These are phyloP conservation scores for Thalassiosira mediterranea DNA, from an alignment of 352 stramenopile genomes.

Conservation along the genomic window DNA sequence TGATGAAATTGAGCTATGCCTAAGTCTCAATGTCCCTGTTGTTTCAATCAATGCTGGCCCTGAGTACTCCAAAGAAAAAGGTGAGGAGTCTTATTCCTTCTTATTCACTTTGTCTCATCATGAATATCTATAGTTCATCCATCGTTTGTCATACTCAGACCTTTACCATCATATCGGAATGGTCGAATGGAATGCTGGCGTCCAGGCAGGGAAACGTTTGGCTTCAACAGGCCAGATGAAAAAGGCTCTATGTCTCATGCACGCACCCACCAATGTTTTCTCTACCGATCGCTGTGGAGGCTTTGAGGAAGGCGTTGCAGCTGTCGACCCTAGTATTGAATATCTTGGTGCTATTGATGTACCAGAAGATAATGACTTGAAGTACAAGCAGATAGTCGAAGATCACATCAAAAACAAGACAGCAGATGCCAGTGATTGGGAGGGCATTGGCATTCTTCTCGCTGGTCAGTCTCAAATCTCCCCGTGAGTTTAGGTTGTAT, in stretches of 20 bases:
- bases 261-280: slow-evolving; percentile 2
- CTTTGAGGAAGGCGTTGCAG: slow-evolving; percentile 39
- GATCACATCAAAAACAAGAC: too few species aligned
- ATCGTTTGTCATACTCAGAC: too few species aligned
- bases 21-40: slow-evolving; percentile 35
- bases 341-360: slow-evolving; percentile 26
- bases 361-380: slow-evolving; percentile 26
- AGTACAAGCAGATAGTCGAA: slow-evolving; percentile 16
- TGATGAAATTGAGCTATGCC: too few species aligned
- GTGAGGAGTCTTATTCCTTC: too few species aligned
- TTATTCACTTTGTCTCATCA: too few species aligned
- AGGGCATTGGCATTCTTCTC: slow-evolving; percentile 22
- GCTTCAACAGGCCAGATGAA: slow-evolving; percentile 3
- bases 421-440: too few species aligned
- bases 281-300: slow-evolving; percentile 34
- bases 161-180: slow-evolving; percentile 50
- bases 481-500: too few species aligned
- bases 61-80: slow-evolving; percentile 16
- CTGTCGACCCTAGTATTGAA: slow-evolving; percentile 8
- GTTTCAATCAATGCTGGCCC: slow-evolving; percentile 51
- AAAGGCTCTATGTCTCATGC: slow-evolving; percentile 16
- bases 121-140: too few species aligned
- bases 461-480: too few species aligned
- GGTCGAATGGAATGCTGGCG: slow-evolving; percentile 38
- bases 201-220: slow-evolving; percentile 28